phyloP scores from a whole-genome alignment of 202 grass and related monocot genomes.

The Hordeum pubiflorum region DNA sequence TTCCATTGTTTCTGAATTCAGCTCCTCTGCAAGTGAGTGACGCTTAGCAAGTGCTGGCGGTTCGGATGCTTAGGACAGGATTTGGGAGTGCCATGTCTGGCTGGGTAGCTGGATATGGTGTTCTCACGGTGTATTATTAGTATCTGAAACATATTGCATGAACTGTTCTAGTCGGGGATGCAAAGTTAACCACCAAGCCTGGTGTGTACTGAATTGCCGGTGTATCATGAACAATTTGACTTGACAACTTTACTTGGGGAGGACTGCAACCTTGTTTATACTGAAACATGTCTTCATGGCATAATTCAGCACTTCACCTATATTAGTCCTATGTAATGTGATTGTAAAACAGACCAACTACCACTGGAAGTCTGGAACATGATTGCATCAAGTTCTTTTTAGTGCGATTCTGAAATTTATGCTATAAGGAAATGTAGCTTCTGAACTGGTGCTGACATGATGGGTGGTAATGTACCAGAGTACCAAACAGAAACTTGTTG shows the following conservation, averaged over 20 bases:
- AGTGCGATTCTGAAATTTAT: background rate
- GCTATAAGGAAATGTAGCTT: background rate
- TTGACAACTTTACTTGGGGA: background rate
- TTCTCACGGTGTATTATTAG: background rate
- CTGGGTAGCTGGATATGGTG: background rate
- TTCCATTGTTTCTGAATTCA: background rate
- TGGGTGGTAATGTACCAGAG: background rate
- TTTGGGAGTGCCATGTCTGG: background rate
- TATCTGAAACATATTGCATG: background rate
- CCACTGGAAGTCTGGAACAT: background rate
- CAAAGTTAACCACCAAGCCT: background rate
- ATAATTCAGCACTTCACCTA: background rate
- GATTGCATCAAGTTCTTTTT: background rate
- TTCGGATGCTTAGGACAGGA: background rate
- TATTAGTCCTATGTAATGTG: background rate
- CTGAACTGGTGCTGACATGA: background rate
- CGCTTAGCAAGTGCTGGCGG: background rate
- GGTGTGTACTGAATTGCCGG: background rate
- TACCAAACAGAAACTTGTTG: background rate
- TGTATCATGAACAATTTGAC: background rate
- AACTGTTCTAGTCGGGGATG: background rate
- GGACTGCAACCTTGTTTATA: background rate
- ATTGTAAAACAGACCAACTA: background rate
- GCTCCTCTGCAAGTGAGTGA: background rate
- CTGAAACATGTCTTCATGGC: background rate